These are phyloP conservation scores for Metschnikowia shivogae DNA, from an alignment of 805 yeast genomes.

Conservation along the genomic window DNA sequence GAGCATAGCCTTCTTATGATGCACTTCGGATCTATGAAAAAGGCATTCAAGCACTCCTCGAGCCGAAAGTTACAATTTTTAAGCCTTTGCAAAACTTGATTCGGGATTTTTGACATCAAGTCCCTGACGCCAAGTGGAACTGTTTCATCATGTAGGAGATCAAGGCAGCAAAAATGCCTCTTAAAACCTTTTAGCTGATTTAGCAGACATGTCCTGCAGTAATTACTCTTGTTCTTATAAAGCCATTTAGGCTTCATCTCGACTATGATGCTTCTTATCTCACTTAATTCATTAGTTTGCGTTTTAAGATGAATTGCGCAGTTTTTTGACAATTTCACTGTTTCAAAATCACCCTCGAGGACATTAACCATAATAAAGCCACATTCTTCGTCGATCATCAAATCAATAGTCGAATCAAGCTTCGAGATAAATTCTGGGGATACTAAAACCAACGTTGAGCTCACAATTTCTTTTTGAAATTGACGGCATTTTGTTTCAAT, in stretches of 20 bases:
- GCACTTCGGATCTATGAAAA: conserved; percentile 3
- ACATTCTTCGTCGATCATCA: conserved; percentile 38
- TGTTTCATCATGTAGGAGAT: conserved; percentile 8
- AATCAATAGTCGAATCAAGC: conserved; percentile 24
- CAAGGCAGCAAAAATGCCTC: conserved; percentile 18
- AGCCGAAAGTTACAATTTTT: conserved; percentile 1
- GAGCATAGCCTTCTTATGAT: conserved; percentile 30
- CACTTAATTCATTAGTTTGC: neutral
- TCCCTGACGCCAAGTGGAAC: conserved; percentile 11
- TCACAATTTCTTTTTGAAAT: conserved; percentile 29
- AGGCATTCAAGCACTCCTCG: neutral
- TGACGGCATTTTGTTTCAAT: conserved; percentile 31
- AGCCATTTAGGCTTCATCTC: conserved; percentile 21
- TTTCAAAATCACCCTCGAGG: conserved; percentile 28
- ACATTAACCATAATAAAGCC: conserved; percentile 44
- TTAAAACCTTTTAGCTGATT: conserved; percentile 9
- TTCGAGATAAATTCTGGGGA: conserved; percentile 27
- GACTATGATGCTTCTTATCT: conserved; percentile 6
- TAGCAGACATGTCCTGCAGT: conserved; percentile 18
- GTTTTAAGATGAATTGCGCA: conserved; percentile 27
- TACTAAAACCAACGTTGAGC: conserved; percentile 29
- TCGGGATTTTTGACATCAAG: conserved; percentile 10
- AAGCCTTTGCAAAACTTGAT: conserved; percentile 2
- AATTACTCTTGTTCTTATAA: conserved; percentile 12
- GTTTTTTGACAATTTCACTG: conserved; percentile 31